Conservation (phyloP, 2,329 filamentous ascomycete genomes). For the Penicillium sp. region DNA sequence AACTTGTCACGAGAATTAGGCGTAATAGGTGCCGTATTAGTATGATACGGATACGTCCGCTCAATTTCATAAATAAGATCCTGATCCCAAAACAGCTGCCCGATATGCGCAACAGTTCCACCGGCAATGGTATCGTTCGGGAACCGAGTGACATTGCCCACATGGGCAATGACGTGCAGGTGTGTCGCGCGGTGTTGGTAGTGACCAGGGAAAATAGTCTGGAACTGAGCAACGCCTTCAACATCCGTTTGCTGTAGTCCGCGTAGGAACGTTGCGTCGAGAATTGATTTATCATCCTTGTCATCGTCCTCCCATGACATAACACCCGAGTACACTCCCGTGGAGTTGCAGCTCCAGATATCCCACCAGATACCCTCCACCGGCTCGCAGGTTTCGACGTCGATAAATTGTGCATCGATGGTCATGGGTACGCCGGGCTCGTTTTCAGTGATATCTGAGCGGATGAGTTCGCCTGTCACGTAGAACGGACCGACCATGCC, state of each 20-base stretch:
- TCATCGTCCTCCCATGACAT: slow-evolving; percentile 38
- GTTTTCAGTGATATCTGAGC: slow-evolving; percentile 37
- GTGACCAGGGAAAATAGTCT: slow-evolving; percentile 47
- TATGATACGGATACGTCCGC: neutral
- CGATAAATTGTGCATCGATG: slow-evolving; percentile 42
- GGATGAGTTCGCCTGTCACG: slow-evolving; percentile 40
- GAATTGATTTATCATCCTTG: slow-evolving; percentile 52
- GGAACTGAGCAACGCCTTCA: slow-evolving; percentile 45
- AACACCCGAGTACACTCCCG: slow-evolving; percentile 40
- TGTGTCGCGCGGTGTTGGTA: slow-evolving; percentile 40
- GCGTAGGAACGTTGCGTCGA: slow-evolving; percentile 44
- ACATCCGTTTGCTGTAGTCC: slow-evolving; percentile 46
- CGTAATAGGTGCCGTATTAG: neutral
- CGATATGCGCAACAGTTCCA: slow-evolving; percentile 57
- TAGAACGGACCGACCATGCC: slow-evolving; percentile 8
- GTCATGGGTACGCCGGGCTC: slow-evolving; percentile 39
- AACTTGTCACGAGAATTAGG: neutral
- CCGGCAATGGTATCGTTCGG: slow-evolving; percentile 43
- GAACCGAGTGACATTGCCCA: slow-evolving; percentile 26
- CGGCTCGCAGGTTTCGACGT: slow-evolving; percentile 42
- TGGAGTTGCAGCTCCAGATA: slow-evolving; percentile 46
- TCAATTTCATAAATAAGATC: neutral
- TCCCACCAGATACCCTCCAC: slow-evolving; percentile 36
- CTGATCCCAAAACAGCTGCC: slow-evolving; percentile 25
- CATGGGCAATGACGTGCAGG: slow-evolving; percentile 33